phyloP scores from a whole-genome alignment of 2,329 filamentous ascomycete species.

The Nemania diffusa region DNA sequence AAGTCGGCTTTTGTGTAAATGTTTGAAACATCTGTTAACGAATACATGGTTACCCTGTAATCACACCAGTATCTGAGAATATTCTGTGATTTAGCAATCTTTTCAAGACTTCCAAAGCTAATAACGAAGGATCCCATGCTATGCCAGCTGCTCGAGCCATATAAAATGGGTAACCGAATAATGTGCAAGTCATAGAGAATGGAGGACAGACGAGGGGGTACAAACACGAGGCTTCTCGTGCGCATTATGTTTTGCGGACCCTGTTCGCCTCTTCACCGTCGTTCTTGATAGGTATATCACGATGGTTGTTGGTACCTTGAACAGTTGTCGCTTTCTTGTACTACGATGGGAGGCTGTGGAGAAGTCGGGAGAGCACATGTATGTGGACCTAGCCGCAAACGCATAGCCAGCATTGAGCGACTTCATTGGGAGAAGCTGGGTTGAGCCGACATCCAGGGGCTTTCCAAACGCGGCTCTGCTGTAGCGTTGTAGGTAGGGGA shows the following conservation, averaged over 20 bases:
- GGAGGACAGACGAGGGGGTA: conserved; percentile 30
- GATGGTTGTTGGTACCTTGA: conserved; percentile 35
- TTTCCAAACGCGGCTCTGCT: conserved; percentile 28
- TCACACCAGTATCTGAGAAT: conserved; percentile 30
- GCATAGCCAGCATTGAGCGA: conserved; percentile 37
- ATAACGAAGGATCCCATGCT: conserved; percentile 24
- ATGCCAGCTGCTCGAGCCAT: conserved; percentile 37
- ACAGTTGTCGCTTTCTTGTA: conserved; percentile 41
- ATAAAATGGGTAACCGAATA: conserved; percentile 37
- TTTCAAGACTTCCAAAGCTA: conserved; percentile 13
- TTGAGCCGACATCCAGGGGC: background rate
- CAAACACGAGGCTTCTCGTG: conserved; percentile 32
- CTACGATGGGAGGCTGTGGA: conserved; percentile 32
- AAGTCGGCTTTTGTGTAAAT: conserved; percentile 20
- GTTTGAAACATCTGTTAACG: conserved; percentile 23
- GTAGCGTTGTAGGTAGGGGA: background rate
- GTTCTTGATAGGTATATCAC: conserved; percentile 26
- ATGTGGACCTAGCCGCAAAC: conserved; percentile 44
- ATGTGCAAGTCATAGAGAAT: conserved; percentile 40
- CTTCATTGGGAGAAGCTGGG: conserved; percentile 33
- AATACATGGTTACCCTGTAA: conserved; percentile 33
- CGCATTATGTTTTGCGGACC: conserved; percentile 38
- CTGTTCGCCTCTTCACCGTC: conserved; percentile 29
- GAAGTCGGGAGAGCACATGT: conserved; percentile 43
- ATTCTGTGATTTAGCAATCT: conserved; percentile 11